Conservation (phyloP, 2,329 filamentous ascomycete species). For the Sarocladium brachiariae region DNA sequence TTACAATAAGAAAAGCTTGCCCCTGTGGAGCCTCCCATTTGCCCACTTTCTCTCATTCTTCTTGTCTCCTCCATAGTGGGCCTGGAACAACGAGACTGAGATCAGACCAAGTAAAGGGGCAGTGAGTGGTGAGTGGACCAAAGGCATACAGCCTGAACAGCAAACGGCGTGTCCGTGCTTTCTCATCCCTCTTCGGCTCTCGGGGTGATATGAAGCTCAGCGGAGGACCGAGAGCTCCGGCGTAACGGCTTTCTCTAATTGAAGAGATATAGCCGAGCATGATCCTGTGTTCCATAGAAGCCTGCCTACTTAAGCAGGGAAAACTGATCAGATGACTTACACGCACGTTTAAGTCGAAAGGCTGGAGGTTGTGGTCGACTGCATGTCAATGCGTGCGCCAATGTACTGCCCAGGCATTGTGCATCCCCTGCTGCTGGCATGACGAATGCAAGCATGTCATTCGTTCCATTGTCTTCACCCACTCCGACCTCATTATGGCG, state of each 20-base stretch:
- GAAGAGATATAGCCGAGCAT: background rate
- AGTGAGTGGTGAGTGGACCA: background rate
- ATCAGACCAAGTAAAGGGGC: conserved; percentile 7
- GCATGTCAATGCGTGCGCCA: too few species aligned
- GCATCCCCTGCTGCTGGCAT: too few species aligned
- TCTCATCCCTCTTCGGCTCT: background rate
- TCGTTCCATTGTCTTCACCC: too few species aligned
- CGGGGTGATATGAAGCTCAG: background rate
- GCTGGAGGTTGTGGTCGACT: too few species aligned
- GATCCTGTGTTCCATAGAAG: too few species aligned
- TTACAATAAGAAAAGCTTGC: conserved; percentile 6
- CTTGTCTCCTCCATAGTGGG: conserved; percentile 5
- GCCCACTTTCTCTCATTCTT: background rate
- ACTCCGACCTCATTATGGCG: too few species aligned
- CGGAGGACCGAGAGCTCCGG: background rate
- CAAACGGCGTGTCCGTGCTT: background rate
- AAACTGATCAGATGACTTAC: too few species aligned
- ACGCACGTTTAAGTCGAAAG: too few species aligned
- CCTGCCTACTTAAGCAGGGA: too few species aligned
- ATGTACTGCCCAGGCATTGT: too few species aligned
- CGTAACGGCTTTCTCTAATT: too few species aligned
- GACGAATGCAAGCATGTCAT: too few species aligned
- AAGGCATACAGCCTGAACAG: conserved; percentile 4
- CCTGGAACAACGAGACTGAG: background rate
- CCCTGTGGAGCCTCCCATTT: background rate